Evolutionary conservation across 2,329 filamentous ascomycete genomes (phyloP).

Genomic region (Ophiosphaerella narmari): DNA sequence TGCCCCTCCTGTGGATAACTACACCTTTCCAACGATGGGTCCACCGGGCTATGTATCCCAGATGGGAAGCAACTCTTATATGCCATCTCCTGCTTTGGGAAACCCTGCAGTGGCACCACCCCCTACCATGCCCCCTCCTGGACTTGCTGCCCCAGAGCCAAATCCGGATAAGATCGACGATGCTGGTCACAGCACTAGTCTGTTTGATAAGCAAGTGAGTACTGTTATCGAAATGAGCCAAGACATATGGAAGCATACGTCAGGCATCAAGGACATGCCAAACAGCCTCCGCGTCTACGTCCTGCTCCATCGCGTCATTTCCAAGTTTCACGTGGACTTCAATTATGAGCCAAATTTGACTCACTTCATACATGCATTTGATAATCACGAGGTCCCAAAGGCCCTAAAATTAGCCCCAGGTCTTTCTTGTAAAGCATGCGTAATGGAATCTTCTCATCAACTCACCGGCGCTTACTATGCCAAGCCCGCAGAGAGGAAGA

Average conservation of each 20-base stretch:
- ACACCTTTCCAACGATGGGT: conserved; percentile 37
- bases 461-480: conserved; percentile 39
- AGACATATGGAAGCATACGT: conserved; percentile 66
- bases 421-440: conserved; percentile 51
- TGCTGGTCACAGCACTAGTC: conserved; percentile 36
- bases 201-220: conserved; percentile 48
- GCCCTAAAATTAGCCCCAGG: conserved; percentile 51
- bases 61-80: conserved; percentile 30
- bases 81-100: conserved; percentile 39
- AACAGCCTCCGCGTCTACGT: conserved; percentile 66
- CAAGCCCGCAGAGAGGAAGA: conserved; percentile 46
- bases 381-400: conserved; percentile 47
- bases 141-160: conserved; percentile 22
- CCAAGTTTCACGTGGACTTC: conserved; percentile 63
- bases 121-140: conserved; percentile 23
- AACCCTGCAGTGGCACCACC: conserved; percentile 34
- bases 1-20: conserved; percentile 34
- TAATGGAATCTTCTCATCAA: conserved; percentile 32
- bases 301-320: conserved; percentile 66
- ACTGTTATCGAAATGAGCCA: conserved; percentile 56
- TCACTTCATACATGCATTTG: conserved; percentile 56
- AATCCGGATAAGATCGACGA: conserved; percentile 22
- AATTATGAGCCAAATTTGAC: conserved; percentile 61
- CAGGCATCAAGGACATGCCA: conserved; percentile 64
- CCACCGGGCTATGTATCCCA: conserved; percentile 35